These are phyloP conservation scores for Aspergillus versicolor DNA, from an alignment of 2,329 filamentous ascomycete genomes.

Conservation along the genomic window DNA sequence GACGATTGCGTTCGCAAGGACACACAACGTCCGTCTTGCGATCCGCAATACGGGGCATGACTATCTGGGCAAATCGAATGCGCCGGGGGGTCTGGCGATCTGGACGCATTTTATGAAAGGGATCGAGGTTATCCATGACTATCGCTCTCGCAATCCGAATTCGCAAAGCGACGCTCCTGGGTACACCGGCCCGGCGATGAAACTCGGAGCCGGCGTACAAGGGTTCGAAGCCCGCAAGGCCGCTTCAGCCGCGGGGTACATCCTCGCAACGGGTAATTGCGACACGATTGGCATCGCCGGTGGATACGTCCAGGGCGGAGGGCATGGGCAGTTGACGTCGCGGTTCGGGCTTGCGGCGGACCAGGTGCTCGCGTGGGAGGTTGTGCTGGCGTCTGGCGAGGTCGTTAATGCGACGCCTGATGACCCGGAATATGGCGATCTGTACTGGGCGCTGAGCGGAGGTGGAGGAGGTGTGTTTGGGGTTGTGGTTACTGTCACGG, in stretches of 20 bases:
- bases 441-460: slow-evolving; percentile 66
- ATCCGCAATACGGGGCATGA: slow-evolving; percentile 51
- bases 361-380: slow-evolving; percentile 27
- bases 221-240: slow-evolving; percentile 49
- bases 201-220: slow-evolving; percentile 55
- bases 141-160: slow-evolving; percentile 8
- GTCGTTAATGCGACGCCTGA: slow-evolving; percentile 24
- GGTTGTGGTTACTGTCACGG: too few species aligned
- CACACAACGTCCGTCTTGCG: slow-evolving; percentile 27
- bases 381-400: slow-evolving; percentile 25
- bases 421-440: slow-evolving; percentile 47
- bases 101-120: slow-evolving; percentile 53
- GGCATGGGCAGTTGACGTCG: slow-evolving; percentile 55
- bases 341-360: slow-evolving; percentile 52
- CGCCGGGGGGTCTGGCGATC: slow-evolving; percentile 48
- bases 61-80: slow-evolving; percentile 48
- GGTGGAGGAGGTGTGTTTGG: slow-evolving; percentile 38
- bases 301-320: slow-evolving; percentile 61
- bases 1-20: background rate
- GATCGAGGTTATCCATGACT: slow-evolving; percentile 42
- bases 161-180: slow-evolving; percentile 20
- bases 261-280: slow-evolving; percentile 38
- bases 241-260: slow-evolving; percentile 47
- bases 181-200: slow-evolving; percentile 54
- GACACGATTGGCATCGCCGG: slow-evolving; percentile 31